Percentiles rank a stretch among this genome's conserved stretches.
These are phyloP conservation scores for Metschnikowia orientalis DNA, from an alignment of 805 yeast genomes.

Conservation along the genomic window DNA sequence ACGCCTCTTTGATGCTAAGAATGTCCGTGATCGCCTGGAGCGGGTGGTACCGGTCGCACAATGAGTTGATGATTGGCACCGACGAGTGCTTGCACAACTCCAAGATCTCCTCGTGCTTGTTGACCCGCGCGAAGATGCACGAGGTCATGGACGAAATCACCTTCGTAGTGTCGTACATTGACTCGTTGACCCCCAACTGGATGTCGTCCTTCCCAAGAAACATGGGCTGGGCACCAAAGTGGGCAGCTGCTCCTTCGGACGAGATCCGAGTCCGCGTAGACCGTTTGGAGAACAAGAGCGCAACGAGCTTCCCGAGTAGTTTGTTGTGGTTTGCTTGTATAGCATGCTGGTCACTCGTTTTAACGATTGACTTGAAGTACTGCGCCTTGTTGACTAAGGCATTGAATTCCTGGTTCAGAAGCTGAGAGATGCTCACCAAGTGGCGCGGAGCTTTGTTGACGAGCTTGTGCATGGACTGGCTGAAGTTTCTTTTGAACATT, in stretches of 20 bases:
- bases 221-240: conserved; percentile 95
- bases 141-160: conserved; percentile 95
- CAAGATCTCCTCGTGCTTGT: conserved; percentile 75
- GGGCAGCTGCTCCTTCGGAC: conserved; percentile 88
- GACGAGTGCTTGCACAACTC: conserved; percentile 71
- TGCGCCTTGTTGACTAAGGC: conserved; percentile 71
- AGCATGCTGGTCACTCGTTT: conserved; percentile 43
- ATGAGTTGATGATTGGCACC: conserved; percentile 90
- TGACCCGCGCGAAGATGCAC: conserved; percentile 95
- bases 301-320: conserved; percentile 74
- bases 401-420: conserved; percentile 66
- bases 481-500: conserved; percentile 16
- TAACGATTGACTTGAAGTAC: conserved; percentile 58
- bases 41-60: conserved; percentile 92
- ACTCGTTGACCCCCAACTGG: conserved; percentile 93
- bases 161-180: conserved; percentile 80
- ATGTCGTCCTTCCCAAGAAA: conserved; percentile 95
- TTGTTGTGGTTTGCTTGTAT: conserved; percentile 41
- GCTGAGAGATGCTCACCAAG: conserved; percentile 75
- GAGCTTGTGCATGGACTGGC: conserved; percentile 6
- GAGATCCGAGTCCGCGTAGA: conserved; percentile 94
- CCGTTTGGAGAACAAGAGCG: conserved; percentile 83
- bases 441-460: conserved; percentile 48
- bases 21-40: conserved; percentile 92
- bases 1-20: conserved; percentile 77